Evolutionary conservation across 768 basidiomycete species (phyloP), one percentile per base, ranked within the genome.

Genomic region (Sporobolomyces pararoseus): DNA sequence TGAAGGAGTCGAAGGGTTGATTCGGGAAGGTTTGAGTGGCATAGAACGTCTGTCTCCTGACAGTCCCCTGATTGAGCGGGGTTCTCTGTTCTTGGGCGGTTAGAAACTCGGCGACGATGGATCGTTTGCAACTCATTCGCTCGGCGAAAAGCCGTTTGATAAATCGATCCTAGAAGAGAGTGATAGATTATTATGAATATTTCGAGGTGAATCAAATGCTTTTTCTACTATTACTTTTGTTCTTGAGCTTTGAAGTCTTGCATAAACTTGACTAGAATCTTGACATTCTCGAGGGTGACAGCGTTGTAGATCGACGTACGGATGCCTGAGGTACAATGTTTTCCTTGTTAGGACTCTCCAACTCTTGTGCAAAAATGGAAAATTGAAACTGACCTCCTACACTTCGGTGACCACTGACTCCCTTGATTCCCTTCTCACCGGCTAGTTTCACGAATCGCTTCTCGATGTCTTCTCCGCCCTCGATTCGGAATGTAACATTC

Each of bases 291-390:
- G 74, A 90, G 86, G 4, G 87, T 86, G 50, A 95, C 82, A 35
- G 91, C 91, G 72, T 96, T 96, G 80, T 96, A 96, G 14, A 95
- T 81, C 25, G 91, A 93, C 7, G 88, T 84, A 35, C 93, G 87
- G 58, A 91, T 86, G 21, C 90, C 89, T 85, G 23, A n/a, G n/a
- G n/a, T n/a, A n/a, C n/a, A n/a, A n/a, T 9, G 10, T 9, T 9
- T 42, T 42, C 39, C 39, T 17, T 17, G 10, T 17, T 9, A 42
- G 17, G 17, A 42, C 39, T 42, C 39, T 9, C 10, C 9, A 42
- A 42, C 39, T 9, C 9, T 9, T 17, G 39, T 9, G 39, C 9
- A 42, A 42, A 42, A 42, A 42, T 9, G 17, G 39, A 42, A 17
- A 42, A 17, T 17, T 9, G 17, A 42, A 42, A 42, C 58, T 59